A percentile compares a stretch with the other conserved stretches of the same genome.
Conservation (phyloP, 2,329 filamentous ascomycete genomes). For the Colletotrichum tamarilloi region DNA sequence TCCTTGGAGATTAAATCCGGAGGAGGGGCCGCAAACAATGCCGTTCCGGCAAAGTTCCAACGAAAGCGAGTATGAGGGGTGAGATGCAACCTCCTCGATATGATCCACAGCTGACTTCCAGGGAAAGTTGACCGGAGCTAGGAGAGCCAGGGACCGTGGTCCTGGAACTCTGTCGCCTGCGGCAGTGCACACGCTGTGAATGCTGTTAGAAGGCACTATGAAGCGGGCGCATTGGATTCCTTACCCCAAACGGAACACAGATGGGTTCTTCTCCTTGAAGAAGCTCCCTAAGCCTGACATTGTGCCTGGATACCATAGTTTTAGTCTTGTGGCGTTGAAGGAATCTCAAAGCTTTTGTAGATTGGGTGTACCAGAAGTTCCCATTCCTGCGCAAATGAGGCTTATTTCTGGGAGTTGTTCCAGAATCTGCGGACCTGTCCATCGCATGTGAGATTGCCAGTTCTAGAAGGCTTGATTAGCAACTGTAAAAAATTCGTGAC, state of each 20-base stretch:
- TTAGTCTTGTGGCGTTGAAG: neutral
- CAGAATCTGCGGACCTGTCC: conserved; percentile 70
- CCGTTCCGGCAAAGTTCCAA: conserved; percentile 67
- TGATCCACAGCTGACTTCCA: conserved; percentile 66
- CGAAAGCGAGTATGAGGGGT: conserved; percentile 64
- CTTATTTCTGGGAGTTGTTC: conserved; percentile 67
- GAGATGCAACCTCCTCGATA: conserved; percentile 66
- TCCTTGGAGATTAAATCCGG: conserved; percentile 67
- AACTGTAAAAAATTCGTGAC: accelerated
- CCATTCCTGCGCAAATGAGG: conserved; percentile 67
- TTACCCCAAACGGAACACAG: conserved; percentile 52
- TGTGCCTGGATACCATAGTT: conserved; percentile 42
- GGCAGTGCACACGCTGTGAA: conserved; percentile 60
- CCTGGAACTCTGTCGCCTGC: conserved; percentile 68
- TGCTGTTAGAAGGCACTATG: too few species aligned
- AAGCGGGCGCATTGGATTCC: too few species aligned
- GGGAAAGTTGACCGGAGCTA: conserved; percentile 65
- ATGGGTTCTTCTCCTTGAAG: conserved; percentile 61
- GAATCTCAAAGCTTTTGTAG: neutral
- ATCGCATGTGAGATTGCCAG: conserved; percentile 65
- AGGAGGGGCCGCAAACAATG: conserved; percentile 69
- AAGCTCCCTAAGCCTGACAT: conserved; percentile 62
- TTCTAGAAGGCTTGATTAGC: conserved; percentile 48
- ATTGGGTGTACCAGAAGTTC: conserved; percentile 58
- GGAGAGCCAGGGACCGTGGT: conserved; percentile 62